These are phyloP conservation scores for Penstemon davidsonii DNA, from an alignment of 257 asterid genomes.

Conservation along the genomic window DNA sequence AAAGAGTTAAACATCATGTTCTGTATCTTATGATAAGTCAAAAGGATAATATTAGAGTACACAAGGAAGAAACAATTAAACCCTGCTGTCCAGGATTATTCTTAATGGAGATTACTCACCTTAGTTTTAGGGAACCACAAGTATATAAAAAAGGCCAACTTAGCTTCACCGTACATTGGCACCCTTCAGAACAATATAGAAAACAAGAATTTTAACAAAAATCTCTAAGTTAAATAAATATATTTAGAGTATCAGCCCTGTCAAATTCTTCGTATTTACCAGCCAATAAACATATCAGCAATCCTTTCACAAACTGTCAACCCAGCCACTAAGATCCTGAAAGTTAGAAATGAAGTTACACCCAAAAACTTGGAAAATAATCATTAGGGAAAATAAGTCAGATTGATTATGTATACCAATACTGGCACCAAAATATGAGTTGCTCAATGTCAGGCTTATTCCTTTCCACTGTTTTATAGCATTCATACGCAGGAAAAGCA, in stretches of 20 bases:
- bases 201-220: background rate
- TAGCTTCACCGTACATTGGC: conserved; percentile 98
- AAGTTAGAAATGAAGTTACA: conserved; percentile 25
- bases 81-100: background rate
- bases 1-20: too few relatives aligned
- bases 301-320: conserved; percentile 82
- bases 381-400: conserved; percentile 1
- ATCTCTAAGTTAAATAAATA: background rate
- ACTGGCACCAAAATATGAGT: conserved; percentile 96
- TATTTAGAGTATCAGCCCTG: background rate
- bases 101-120: conserved; percentile 43
- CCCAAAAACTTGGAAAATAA: conserved; percentile 23
- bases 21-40: too few relatives aligned
- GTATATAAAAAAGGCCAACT: conserved; percentile 91
- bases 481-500: conserved; percentile 89
- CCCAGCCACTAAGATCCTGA: conserved; percentile 81
- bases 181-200: conserved; percentile 53
- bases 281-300: conserved; percentile 78
- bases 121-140: conserved; percentile 93
- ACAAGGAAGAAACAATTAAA: conserved; percentile 8
- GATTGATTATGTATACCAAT: conserved; percentile 51
- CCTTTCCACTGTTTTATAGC: conserved; percentile 84
- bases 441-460: conserved; percentile 88
- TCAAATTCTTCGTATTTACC: conserved; percentile 40
- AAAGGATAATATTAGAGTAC: background rate